Evolutionary conservation across 1,284 basidiomycete genomes (phyloP).

Genomic region (Microbotryum lychnidis-dioicae): DNA sequence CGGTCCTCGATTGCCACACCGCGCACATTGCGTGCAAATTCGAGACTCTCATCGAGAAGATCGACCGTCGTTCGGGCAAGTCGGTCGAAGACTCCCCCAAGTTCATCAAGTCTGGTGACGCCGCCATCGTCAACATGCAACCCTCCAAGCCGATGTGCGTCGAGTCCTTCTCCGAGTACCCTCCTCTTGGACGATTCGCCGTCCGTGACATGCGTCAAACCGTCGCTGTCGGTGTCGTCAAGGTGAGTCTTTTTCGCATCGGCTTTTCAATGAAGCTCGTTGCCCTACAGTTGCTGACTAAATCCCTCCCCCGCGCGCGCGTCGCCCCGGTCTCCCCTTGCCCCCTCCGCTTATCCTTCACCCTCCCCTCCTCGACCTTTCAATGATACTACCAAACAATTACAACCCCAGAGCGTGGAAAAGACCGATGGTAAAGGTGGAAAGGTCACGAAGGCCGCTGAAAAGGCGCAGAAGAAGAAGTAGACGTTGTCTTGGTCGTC

Average conservation of each 20-base stretch:
- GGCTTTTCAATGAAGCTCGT: no score
- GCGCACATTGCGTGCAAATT: slow-evolving; percentile 95
- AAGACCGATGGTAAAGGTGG: slow-evolving; percentile 76
- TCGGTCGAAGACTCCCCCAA: slow-evolving; percentile 80
- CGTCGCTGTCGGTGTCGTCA: slow-evolving; percentile 89
- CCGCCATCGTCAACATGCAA: slow-evolving; percentile 83
- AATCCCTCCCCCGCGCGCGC: no score
- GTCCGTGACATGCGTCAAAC: slow-evolving; percentile 58
- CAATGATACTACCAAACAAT: no score
- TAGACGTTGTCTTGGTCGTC: not conserved
- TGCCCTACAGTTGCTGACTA: not conserved
- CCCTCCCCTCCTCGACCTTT: no score
- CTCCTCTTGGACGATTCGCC: slow-evolving; percentile 95
- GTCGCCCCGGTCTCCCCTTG: no score
- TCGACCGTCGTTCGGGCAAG: slow-evolving; percentile 97
- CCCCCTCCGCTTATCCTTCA: no score
- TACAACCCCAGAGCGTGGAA: slow-evolving; percentile 52
- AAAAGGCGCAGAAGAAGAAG: slow-evolving; percentile 54
- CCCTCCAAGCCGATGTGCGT: slow-evolving; percentile 84
- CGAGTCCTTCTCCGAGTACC: slow-evolving; percentile 56
- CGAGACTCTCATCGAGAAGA: slow-evolving; percentile 92
- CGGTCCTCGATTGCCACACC: slow-evolving; percentile 99
- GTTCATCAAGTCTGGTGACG: slow-evolving; percentile 85
- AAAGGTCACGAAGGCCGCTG: slow-evolving; percentile 84
- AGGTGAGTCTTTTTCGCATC: slow-evolving; percentile 42